These are phyloP conservation scores for Backusella sp. DNA, from an alignment of 192 early-diverging fungal genomes.

Conservation along the genomic window DNA sequence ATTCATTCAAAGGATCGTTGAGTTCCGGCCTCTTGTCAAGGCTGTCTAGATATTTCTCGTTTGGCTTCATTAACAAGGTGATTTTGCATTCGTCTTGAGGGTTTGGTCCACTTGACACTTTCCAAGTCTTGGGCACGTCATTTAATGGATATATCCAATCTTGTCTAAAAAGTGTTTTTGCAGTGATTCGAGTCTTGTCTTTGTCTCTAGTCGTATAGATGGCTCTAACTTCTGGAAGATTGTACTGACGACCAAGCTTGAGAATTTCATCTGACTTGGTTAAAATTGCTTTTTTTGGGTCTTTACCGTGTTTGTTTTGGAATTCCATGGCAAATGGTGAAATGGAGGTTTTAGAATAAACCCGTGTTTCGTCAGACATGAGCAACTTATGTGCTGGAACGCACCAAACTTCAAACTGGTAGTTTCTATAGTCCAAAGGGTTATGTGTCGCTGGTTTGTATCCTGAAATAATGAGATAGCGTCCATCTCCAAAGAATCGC, in stretches of 20 bases:
- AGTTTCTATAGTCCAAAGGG: background rate
- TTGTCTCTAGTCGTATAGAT: background rate
- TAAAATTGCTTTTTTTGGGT: background rate
- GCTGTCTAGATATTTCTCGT: background rate
- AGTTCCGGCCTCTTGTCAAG: background rate
- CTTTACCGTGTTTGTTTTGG: background rate
- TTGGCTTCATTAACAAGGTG: background rate
- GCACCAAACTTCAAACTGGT: background rate
- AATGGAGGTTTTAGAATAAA: background rate
- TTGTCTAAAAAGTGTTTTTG: background rate
- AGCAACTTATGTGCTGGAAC: background rate
- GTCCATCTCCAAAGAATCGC: background rate
- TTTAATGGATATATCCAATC: background rate
- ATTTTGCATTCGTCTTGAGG: background rate
- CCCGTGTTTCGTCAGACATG: background rate
- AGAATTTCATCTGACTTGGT: background rate
- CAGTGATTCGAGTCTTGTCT: background rate
- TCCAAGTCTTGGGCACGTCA: background rate
- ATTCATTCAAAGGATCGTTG: background rate
- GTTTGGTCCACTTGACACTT: too few species aligned
- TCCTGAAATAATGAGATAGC: background rate
- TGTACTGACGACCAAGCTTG: background rate
- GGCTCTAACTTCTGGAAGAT: background rate
- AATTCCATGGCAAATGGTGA: background rate
- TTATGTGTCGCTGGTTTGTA: background rate